phyloP scores from a whole-genome alignment of 768 basidiomycete genomes.

The Arthromyces matolae region DNA sequence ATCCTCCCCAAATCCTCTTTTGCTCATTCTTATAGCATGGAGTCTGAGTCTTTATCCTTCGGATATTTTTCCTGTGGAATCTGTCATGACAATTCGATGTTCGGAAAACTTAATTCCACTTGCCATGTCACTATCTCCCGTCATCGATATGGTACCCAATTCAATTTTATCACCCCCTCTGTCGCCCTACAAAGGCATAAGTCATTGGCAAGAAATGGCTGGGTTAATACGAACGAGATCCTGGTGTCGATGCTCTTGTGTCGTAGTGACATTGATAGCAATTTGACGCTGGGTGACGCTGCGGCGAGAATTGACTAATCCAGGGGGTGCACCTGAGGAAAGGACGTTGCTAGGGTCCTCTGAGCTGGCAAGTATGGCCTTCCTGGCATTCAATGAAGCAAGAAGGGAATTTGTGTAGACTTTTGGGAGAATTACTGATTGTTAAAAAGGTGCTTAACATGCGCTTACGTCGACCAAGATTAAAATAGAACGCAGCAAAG shows the following conservation, averaged over 20 bases:
- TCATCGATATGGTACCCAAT: background rate
- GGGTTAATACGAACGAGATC: background rate
- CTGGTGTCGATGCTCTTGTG: background rate
- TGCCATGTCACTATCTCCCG: background rate
- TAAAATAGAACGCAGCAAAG: slow-evolving; percentile 31
- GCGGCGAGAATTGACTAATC: background rate
- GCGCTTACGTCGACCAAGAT: slow-evolving; percentile 29
- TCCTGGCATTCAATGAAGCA: slow-evolving; percentile 20
- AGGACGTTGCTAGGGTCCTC: slow-evolving; percentile 16
- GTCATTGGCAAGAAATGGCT: too few species aligned
- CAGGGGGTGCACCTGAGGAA: slow-evolving; percentile 12
- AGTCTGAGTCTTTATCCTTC: too few species aligned
- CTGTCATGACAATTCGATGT: too few species aligned
- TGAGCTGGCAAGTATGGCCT: slow-evolving; percentile 7
- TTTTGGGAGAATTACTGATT: background rate
- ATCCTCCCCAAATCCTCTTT: too few species aligned
- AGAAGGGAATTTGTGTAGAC: slow-evolving; percentile 29
- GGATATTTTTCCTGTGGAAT: too few species aligned
- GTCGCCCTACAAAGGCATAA: background rate
- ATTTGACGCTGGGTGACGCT: background rate
- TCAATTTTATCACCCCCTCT: background rate
- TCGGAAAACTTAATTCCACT: too few species aligned
- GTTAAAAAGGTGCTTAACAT: too few species aligned
- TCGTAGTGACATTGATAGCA: background rate
- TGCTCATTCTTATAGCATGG: too few species aligned